Evolutionary conservation across 148 eudicot genomes (phyloP).

Genomic region (Hydrangea macrophylla): DNA sequence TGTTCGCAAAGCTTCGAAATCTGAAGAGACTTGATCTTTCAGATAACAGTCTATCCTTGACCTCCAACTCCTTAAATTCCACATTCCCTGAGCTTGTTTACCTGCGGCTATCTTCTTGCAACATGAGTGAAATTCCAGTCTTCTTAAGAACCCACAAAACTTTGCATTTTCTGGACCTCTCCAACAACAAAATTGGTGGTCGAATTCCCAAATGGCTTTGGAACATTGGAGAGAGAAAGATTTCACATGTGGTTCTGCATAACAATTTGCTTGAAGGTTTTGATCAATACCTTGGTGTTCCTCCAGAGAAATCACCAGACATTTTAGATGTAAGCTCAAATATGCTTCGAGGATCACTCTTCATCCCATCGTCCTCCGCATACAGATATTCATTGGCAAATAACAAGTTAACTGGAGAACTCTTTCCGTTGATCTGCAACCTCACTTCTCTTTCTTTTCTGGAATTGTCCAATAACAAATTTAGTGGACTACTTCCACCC

Average conservation of each 20-base stretch:
- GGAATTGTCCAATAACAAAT: slow-evolving; percentile 10
- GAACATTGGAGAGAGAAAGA: background rate
- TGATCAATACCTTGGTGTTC: background rate
- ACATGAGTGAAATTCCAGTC: slow-evolving; percentile 13
- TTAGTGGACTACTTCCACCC: background rate
- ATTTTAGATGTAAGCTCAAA: slow-evolving; percentile 3
- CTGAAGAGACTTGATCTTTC: slow-evolving; percentile 11
- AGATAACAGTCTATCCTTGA: background rate
- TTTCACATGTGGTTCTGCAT: slow-evolving; percentile 12
- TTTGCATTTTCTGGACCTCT: slow-evolving; percentile 14
- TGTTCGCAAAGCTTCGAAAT: slow-evolving; percentile 9
- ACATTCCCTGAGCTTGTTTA: background rate
- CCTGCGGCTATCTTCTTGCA: slow-evolving; percentile 16
- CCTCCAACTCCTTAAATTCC: background rate
- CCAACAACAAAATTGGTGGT: slow-evolving; percentile 13
- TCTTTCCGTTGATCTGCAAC: slow-evolving; percentile 13
- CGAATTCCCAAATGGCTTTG: slow-evolving; percentile 6
- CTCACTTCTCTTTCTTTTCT: slow-evolving; percentile 6
- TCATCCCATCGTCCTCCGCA: background rate
- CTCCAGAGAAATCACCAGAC: background rate
- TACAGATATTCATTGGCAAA: background rate
- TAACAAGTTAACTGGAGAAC: background rate
- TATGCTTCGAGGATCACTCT: slow-evolving; percentile 6
- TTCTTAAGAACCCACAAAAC: slow-evolving; percentile 5
- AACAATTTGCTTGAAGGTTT: slow-evolving; percentile 21